Conservation (phyloP, 257 asterid species). For the Solanum virginianum region DNA sequence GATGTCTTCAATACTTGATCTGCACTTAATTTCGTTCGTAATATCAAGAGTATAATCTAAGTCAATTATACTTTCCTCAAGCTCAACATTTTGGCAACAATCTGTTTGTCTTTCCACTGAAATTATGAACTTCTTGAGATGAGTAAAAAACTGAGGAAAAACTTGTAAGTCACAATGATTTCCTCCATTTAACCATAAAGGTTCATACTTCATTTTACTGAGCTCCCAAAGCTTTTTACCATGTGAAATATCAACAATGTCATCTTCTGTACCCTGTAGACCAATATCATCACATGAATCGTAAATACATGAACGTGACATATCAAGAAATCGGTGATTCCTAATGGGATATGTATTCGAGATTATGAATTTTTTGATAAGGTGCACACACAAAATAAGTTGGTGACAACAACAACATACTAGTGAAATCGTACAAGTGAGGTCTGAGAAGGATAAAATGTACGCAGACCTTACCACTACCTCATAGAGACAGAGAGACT, state of each 20-base stretch:
- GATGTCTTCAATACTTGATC: neutral
- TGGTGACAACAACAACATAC: too few relatives aligned
- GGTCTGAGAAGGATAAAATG: too few relatives aligned
- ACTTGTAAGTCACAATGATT: neutral
- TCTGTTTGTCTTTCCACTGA: neutral
- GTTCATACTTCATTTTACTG: neutral
- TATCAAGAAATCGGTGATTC: neutral
- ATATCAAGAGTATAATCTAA: neutral
- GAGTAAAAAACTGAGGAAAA: neutral
- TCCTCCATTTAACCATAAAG: slow-evolving; percentile 5
- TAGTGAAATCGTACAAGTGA: too few relatives aligned
- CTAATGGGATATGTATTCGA: neutral
- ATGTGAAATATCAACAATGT: slow-evolving; percentile 3
- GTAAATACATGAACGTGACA: neutral
- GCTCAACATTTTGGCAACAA: neutral
- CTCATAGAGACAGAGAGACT: too few relatives aligned
- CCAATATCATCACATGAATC: neutral
- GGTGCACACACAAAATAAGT: too few relatives aligned
- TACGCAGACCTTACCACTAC: too few relatives aligned
- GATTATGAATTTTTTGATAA: neutral
- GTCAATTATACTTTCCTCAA: neutral
- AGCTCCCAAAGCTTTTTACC: slow-evolving; percentile 4
- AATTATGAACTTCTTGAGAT: slow-evolving; percentile 1
- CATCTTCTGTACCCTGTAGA: slow-evolving; percentile 5
- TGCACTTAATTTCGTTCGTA: neutral